Evolutionary conservation across 768 basidiomycete species (phyloP).

Genomic region (Mycena alexandri): DNA sequence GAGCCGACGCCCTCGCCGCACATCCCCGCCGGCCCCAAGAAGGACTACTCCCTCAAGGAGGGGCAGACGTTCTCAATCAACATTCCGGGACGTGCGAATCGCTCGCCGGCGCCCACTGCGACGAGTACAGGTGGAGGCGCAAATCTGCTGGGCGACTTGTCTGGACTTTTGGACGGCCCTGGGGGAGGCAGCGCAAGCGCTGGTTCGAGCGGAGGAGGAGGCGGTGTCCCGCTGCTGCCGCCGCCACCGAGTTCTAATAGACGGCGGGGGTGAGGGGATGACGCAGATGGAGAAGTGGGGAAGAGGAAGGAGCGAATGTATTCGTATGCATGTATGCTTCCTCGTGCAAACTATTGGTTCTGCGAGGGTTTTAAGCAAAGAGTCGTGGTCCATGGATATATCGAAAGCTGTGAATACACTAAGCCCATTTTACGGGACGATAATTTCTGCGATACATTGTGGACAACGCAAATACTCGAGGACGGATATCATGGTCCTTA

Average conservation of each 20-base stretch:
- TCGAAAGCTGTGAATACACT: no score
- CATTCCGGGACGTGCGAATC: constrained; percentile 83
- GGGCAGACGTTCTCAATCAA: constrained; percentile 94
- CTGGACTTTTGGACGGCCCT: constrained; percentile 24
- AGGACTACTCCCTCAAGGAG: constrained; percentile 94
- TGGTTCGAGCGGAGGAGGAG: constrained; percentile 45
- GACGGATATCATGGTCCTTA: no score
- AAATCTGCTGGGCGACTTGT: constrained; percentile 52
- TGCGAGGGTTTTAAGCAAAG: no score
- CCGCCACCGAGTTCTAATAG: constrained; percentile 82
- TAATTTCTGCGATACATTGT: no score
- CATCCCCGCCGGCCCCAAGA: constrained; percentile 84
- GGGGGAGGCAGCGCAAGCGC: background rate
- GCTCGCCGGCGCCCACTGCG: constrained; percentile 44
- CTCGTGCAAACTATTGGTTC: no score
- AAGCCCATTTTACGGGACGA: no score
- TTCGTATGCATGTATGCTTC: no score
- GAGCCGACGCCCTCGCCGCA: constrained; percentile 79
- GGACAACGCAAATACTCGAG: no score
- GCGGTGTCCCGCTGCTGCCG: constrained; percentile 78
- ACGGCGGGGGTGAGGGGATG: constrained; percentile 45
- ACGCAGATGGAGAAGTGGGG: no score
- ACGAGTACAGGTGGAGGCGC: no score
- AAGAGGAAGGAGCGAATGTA: no score
- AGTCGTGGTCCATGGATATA: no score